A percentile compares a stretch with the other conserved stretches of the same genome.
These are phyloP conservation scores for Neonectria magnoliae DNA, from an alignment of 2,329 filamentous ascomycete species.

Conservation along the genomic window DNA sequence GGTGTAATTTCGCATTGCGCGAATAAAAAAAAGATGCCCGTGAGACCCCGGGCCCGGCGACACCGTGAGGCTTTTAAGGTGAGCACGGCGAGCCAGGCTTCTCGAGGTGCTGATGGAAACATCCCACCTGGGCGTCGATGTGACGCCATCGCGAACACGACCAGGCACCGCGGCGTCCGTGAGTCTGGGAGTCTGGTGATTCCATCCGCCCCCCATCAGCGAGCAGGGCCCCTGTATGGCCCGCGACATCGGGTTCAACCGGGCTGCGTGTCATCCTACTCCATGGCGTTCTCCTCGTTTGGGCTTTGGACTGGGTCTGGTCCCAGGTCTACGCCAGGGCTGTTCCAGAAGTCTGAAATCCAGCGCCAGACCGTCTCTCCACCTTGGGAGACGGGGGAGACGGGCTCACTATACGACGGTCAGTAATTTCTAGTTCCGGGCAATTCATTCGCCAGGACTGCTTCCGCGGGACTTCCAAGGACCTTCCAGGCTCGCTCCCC, in stretches of 20 bases:
- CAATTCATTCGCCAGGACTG: conserved; percentile 7
- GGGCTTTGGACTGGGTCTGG: conserved; percentile 7
- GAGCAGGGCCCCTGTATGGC: conserved; percentile 14
- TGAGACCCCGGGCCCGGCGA: conserved; percentile 26
- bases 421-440: conserved; percentile 1
- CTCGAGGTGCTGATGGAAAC: conserved; percentile 31
- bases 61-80: conserved; percentile 36
- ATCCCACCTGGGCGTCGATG: conserved; percentile 31
- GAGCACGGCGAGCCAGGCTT: conserved; percentile 30
- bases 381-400: conserved; percentile 6
- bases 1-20: conserved; percentile 29
- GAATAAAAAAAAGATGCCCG: conserved; percentile 31
- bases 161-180: conserved; percentile 24
- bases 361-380: conserved; percentile 14
- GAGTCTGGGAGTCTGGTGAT: conserved; percentile 33
- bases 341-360: conserved; percentile 18
- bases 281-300: conserved; percentile 3
- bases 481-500: conserved; percentile 10
- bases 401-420: conserved; percentile 9
- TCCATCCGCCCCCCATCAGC: conserved; percentile 17
- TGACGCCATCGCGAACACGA: conserved; percentile 34
- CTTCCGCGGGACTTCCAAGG: conserved; percentile 11
- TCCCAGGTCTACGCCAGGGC: conserved; percentile 6
- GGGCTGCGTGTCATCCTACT: conserved; percentile 28
- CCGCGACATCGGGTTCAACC: conserved; percentile 38